Base-by-base conservation (phyloP, 441 rosid species). In the Syzygium malaccense region DNA sequence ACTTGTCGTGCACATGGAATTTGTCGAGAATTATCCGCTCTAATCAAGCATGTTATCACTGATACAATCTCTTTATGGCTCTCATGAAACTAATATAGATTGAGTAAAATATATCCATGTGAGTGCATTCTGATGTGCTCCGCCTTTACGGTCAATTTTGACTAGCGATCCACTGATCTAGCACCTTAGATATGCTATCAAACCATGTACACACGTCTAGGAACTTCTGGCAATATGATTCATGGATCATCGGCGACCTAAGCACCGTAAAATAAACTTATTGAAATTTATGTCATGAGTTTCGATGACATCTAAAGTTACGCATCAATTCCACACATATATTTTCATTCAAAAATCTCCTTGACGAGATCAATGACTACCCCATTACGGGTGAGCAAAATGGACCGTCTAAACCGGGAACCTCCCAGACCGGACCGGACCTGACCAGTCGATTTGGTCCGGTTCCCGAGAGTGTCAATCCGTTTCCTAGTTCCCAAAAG, bases 341-440 rank as follows among this genome's bases (percentile, higher is more conserved):
- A 11, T 3, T 6, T 37, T 71, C 51, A 20, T 71, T 23, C 51
- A 37, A 71, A 14, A 13, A 37, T 20, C 41, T 23, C 83, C 83
- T 71, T 37, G 23, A 75, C 1, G 3, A 75, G 17, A 23, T 41
- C 10, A 75, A 41, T 41, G 51, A 75, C 83, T 20, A 75, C 51
- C 51, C 62, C 9, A 45, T 1, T 7, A 45, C 0, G 48, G 8
- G 10, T 45, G 48, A 1, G 9, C 9, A 45, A 45, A 45, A 45
- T 45, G 0, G 8, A 7, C 48, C 48, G 9, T 1, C 9, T 0
- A 45, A 45, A 45, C 48, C 2, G 2, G 10, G 9, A 45, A 45
- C 9, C 2, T 0, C 48, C 2, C 9, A 1, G 48, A 45, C 2
- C 1, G 8, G 8, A 5, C 1, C 1, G 45, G n/a, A n/a, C n/a